Percentiles rank a stretch among this genome's conserved stretches.
Conservation (phyloP, 371 early-diverging fungal species). For the Blakeslea trispora region DNA sequence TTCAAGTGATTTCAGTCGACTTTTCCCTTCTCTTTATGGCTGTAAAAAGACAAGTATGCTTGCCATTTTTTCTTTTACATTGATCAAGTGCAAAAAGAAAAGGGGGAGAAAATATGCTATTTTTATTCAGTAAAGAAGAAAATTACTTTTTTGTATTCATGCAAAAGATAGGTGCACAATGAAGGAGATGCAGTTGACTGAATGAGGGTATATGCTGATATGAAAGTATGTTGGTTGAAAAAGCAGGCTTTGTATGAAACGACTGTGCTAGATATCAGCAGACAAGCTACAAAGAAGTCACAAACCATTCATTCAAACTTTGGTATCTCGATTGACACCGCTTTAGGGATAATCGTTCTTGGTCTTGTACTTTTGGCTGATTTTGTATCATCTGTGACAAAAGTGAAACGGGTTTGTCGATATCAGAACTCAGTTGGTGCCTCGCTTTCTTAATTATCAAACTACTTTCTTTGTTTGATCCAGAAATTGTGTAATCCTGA, state of each 20-base stretch:
- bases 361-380: background rate
- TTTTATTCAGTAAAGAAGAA: no score
- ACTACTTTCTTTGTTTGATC: background rate
- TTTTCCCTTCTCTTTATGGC: no score
- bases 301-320: constrained; percentile 13
- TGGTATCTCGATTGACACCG: constrained; percentile 16
- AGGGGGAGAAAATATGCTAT: no score
- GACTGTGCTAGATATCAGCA: constrained; percentile 3
- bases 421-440: background rate
- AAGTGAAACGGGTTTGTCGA: constrained; percentile 8
- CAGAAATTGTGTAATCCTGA: background rate
- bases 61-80: no score
- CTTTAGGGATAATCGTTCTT: background rate
- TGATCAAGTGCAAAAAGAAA: no score
- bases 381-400: constrained; percentile 13
- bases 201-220: no score
- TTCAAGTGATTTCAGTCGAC: no score
- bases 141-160: no score
- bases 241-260: background rate
- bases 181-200: no score
- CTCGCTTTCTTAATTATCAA: constrained; percentile 5
- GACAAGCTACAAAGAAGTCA: background rate
- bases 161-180: no score
- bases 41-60: no score
- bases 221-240: no score